phyloP scores from a whole-genome alignment of 108 stramenopile genomes.

The Discostella pseudostelligera region DNA sequence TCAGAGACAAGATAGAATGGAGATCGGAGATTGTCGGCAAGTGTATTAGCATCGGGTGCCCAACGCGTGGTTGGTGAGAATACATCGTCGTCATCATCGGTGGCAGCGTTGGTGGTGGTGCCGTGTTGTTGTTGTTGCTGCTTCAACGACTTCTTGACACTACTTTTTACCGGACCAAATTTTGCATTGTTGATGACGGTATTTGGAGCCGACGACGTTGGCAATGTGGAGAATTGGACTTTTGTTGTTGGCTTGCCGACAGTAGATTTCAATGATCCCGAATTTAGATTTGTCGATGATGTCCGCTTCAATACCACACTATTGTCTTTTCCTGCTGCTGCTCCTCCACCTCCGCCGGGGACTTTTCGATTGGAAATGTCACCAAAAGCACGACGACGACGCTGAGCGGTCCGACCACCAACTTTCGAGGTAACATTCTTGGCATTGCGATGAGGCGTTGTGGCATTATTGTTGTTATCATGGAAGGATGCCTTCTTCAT shows the following conservation, averaged over 20 bases:
- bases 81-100: conserved; percentile 32
- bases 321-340: conserved; percentile 5
- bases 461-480: conserved; percentile 14
- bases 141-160: not conserved
- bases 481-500: conserved; percentile 4
- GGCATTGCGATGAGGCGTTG: conserved; percentile 27
- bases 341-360: conserved; percentile 3
- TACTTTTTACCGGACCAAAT: conserved; percentile 4
- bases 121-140: conserved; percentile 9
- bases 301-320: conserved; percentile 14
- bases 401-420: conserved; percentile 10
- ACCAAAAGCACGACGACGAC: conserved; percentile 44
- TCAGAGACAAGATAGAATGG: conserved; percentile 21
- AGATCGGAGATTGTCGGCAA: conserved; percentile 17
- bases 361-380: conserved; percentile 43
- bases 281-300: not conserved
- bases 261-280: not conserved
- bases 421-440: conserved; percentile 7
- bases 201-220: not conserved
- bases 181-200: not conserved
- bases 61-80: conserved; percentile 36
- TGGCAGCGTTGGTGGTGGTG: not conserved
- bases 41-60: conserved; percentile 17
- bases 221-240: conserved; percentile 12
- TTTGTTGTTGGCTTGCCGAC: not conserved